These are phyloP conservation scores for Protomyces lactucae-debilis DNA, from an alignment of 1,139 yeast species.

Conservation along the genomic window DNA sequence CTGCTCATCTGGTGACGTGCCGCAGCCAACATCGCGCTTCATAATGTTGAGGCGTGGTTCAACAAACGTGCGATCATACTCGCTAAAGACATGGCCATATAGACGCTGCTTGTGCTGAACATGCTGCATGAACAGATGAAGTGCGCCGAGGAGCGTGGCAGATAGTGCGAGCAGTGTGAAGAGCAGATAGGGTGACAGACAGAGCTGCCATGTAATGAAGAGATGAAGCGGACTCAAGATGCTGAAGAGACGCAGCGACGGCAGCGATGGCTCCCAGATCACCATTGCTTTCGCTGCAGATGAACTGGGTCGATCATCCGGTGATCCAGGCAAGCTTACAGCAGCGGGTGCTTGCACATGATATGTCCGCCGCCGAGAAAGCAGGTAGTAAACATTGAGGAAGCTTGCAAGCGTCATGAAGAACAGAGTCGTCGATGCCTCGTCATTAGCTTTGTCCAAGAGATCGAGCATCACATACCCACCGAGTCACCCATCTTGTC, in stretches of 20 bases:
- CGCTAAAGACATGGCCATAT: constrained; percentile 58
- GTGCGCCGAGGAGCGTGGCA: constrained; percentile 37
- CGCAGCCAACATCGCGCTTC: constrained; percentile 57
- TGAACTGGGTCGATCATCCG: not conserved
- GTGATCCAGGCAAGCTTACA: not conserved
- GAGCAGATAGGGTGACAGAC: constrained; percentile 40
- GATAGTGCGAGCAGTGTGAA: constrained; percentile 45
- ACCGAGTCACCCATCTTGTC: not conserved
- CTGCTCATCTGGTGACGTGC: constrained; percentile 36
- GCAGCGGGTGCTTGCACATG: not conserved
- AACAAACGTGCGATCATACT: constrained; percentile 62
- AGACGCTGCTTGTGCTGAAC: constrained; percentile 58
- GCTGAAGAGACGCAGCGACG: constrained; percentile 47
- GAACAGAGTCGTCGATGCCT: not conserved
- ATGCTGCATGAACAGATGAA: constrained; percentile 47
- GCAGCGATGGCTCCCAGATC: constrained; percentile 55
- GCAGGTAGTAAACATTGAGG: not conserved
- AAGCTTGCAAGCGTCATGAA: not conserved
- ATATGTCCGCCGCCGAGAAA: not conserved
- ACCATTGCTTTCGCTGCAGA: not conserved
- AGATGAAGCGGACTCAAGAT: constrained; percentile 56
- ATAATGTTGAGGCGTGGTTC: constrained; percentile 53
- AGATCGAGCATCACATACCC: not conserved
- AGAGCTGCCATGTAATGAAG: constrained; percentile 44
- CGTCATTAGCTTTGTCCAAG: not conserved